phyloP scores from a whole-genome alignment of 2,329 filamentous ascomycete genomes.

The Botrytis elliptica region DNA sequence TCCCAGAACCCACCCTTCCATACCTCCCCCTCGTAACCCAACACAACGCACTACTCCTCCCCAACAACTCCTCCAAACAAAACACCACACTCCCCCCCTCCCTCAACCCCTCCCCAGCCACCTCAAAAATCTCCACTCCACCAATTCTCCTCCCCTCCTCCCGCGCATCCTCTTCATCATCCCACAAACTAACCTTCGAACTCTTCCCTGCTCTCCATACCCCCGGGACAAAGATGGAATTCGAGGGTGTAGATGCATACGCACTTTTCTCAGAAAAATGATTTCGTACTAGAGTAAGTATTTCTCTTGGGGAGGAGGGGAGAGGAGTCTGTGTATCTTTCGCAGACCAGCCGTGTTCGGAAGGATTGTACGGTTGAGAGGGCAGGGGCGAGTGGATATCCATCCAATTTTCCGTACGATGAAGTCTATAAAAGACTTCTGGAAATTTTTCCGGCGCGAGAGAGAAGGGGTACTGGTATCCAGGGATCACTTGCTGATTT shows the following conservation, averaged over 20 bases:
- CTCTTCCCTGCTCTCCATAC: neutral
- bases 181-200: neutral
- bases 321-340: neutral
- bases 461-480: neutral
- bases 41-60: neutral
- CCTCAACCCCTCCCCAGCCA: neutral
- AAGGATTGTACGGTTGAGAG: neutral
- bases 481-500: neutral
- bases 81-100: neutral
- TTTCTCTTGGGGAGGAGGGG: neutral
- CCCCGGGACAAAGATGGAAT: neutral
- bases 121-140: neutral
- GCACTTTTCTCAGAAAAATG: neutral
- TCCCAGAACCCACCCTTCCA: neutral
- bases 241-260: neutral
- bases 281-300: rapidly evolving
- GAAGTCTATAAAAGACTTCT: neutral
- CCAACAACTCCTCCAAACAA: constrained; percentile 3
- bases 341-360: neutral
- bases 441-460: neutral
- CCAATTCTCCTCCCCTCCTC: neutral
- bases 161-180: neutral
- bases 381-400: neutral
- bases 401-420: neutral
- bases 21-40: neutral